Evolutionary conservation across 257 asterid genomes (phyloP), one percentile per base, ranked within the genome.

Genomic region (Capsicum rhomboideum): DNA sequence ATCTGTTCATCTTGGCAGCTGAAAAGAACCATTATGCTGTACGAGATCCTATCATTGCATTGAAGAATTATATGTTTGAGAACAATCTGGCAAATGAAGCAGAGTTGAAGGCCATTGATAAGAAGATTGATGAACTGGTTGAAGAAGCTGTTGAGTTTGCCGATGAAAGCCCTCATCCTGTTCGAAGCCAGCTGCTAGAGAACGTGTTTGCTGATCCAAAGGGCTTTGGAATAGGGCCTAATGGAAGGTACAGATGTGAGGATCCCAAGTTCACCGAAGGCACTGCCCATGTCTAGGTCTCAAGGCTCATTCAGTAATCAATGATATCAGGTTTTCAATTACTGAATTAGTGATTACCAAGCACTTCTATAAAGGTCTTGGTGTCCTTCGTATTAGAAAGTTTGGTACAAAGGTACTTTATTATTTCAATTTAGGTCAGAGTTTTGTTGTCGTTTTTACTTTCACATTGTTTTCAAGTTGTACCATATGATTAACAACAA

Each of bases 201-300:
- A 96, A 96, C 44, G 99, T 96, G 10, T 96, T 96, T 81, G 99
- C 99, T 26, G 98, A 96, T 86, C 99, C 99, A 2, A 90, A 91
- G 84, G 99, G 99, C n/a, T 96, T 96, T 26, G 98, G 99, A 6
- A 96, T 96, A 55, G 99, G 98, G 63, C 98, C 99, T 12, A 97
- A 94, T 79, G 99, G 99, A 18, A 92, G 87, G 91, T 96, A 96
- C 94, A 91, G 99, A 90, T 96, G 99, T 63, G 98, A 94, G 93
- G 98, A 96, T 78, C 99, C 99, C 67, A 96, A 96, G 86, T 96
- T 96, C 88, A 96, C 99, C 0, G 91, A 96, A 86, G 99, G 99
- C 86, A 94, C 99, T 82, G 99, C 99, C 31, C 98, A 92, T 86
- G 97, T 96, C 83, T 94, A 90, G 23, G 23, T 46, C 80, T 7